Percentiles rank a stretch among this genome's conserved stretches.
These are phyloP conservation scores for Phytopythium ostracodes DNA, from an alignment of 352 stramenopile species.

Conservation along the genomic window DNA sequence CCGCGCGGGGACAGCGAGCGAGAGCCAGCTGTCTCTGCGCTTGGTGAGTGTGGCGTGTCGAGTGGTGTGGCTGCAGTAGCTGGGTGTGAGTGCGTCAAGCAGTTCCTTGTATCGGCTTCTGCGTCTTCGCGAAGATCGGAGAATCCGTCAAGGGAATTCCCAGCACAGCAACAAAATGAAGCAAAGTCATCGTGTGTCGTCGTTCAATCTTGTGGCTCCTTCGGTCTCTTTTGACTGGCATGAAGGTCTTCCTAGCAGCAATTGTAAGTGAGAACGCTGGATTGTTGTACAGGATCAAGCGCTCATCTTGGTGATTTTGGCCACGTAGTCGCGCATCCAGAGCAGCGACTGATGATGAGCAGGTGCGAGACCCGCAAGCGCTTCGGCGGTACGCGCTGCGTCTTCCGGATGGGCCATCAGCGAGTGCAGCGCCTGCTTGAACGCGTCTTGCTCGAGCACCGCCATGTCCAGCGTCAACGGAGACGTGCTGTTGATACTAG, in stretches of 20 bases:
- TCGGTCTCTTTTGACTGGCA: too few species aligned
- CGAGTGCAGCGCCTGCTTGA: slow-evolving; percentile 33
- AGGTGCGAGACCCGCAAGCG: background rate
- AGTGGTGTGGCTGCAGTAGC: slow-evolving; percentile 3
- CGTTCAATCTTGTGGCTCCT: background rate
- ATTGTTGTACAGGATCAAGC: too few species aligned
- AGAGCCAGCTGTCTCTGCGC: background rate
- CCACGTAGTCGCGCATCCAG: slow-evolving; percentile 20
- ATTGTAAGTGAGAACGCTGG: too few species aligned
- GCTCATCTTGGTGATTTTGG: background rate
- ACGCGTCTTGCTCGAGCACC: slow-evolving; percentile 35
- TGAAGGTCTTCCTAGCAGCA: too few species aligned
- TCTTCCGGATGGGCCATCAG: background rate
- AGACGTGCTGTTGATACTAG: background rate
- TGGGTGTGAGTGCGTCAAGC: background rate
- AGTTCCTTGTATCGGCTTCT: background rate
- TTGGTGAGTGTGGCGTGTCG: slow-evolving; percentile 7
- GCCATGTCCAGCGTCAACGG: slow-evolving; percentile 12
- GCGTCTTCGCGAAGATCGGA: background rate
- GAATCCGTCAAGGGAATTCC: background rate
- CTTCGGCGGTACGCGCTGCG: background rate
- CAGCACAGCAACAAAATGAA: slow-evolving; percentile 4
- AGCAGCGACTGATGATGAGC: slow-evolving; percentile 11
- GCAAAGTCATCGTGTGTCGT: background rate
- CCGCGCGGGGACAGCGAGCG: slow-evolving; percentile 5